A percentile compares a stretch with the other conserved stretches of the same genome.
These are phyloP conservation scores for Phanerochaete carnosa DNA, from an alignment of 768 basidiomycete genomes.

Conservation along the genomic window DNA sequence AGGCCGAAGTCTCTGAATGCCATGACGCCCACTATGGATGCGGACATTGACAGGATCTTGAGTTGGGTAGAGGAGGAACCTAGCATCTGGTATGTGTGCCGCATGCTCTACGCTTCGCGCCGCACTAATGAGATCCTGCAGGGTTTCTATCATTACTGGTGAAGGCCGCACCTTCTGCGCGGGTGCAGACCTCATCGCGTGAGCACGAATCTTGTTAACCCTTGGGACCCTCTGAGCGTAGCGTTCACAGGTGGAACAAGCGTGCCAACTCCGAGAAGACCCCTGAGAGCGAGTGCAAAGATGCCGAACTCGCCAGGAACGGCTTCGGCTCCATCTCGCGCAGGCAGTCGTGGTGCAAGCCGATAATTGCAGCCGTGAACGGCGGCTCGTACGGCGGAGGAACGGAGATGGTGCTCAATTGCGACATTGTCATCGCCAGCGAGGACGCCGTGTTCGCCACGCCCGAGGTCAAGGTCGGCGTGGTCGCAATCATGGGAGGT, in stretches of 20 bases:
- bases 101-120: not conserved
- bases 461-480: conserved; percentile 78
- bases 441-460: conserved; percentile 67
- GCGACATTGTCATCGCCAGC: conserved; percentile 71
- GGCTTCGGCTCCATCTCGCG: conserved; percentile 78
- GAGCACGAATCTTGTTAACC: conserved; percentile 22
- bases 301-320: conserved; percentile 35
- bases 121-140: conserved; percentile 25
- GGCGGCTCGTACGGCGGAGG: conserved; percentile 49
- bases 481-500: conserved; percentile 72
- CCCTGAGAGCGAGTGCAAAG: conserved; percentile 37
- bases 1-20: conserved; percentile 73
- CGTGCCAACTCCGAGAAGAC: conserved; percentile 33
- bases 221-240: not conserved
- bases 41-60: conserved; percentile 49
- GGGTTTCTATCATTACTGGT: conserved; percentile 76
- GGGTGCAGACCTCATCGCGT: conserved; percentile 78
- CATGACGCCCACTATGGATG: conserved; percentile 56
- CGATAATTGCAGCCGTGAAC: conserved; percentile 77
- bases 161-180: conserved; percentile 73
- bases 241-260: conserved; percentile 53
- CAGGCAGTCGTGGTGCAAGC: conserved; percentile 57
- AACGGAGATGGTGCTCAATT: conserved; percentile 53
- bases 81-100: conserved; percentile 56
- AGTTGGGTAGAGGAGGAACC: conserved; percentile 77